phyloP scores from a whole-genome alignment of 2,329 filamentous ascomycete genomes.

The Venturia pyrina region DNA sequence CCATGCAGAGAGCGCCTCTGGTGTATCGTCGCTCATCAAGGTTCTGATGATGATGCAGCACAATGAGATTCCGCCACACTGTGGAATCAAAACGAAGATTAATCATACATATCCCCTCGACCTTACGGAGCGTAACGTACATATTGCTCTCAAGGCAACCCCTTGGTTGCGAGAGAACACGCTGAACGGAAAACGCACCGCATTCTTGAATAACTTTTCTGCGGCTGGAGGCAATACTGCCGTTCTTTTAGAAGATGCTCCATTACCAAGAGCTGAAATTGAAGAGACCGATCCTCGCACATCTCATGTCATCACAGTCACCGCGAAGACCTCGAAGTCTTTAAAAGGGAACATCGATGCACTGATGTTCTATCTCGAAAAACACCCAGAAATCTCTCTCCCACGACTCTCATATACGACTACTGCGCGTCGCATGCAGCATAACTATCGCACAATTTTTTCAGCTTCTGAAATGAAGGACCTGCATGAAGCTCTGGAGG shows the following conservation, averaged over 20 bases:
- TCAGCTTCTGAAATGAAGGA: conserved; percentile 27
- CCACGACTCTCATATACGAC: conserved; percentile 19
- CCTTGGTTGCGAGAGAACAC: not conserved
- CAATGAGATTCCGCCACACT: conserved; percentile 19
- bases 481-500: conserved; percentile 33
- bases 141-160: conserved; percentile 7
- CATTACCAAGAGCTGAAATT: conserved; percentile 25
- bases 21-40: conserved; percentile 25
- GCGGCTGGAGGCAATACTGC: conserved; percentile 29
- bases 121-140: conserved; percentile 16
- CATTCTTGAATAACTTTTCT: conserved; percentile 29
- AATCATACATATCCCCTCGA: conserved; percentile 19
- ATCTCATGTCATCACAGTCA: conserved; percentile 15
- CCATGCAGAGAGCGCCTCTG: conserved; percentile 19
- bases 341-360: conserved; percentile 15
- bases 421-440: conserved; percentile 20
- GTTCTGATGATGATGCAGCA: conserved; percentile 26
- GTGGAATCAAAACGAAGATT: conserved; percentile 19
- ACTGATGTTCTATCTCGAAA: conserved; percentile 14
- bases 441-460: conserved; percentile 15
- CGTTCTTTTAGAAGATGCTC: conserved; percentile 19
- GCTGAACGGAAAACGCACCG: conserved; percentile 22
- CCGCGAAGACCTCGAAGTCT: conserved; percentile 15
- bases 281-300: conserved; percentile 20
- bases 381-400: conserved; percentile 14